These are phyloP conservation scores for Globisporangium orthogonon DNA, from an alignment of 352 stramenopile genomes.

Conservation along the genomic window DNA sequence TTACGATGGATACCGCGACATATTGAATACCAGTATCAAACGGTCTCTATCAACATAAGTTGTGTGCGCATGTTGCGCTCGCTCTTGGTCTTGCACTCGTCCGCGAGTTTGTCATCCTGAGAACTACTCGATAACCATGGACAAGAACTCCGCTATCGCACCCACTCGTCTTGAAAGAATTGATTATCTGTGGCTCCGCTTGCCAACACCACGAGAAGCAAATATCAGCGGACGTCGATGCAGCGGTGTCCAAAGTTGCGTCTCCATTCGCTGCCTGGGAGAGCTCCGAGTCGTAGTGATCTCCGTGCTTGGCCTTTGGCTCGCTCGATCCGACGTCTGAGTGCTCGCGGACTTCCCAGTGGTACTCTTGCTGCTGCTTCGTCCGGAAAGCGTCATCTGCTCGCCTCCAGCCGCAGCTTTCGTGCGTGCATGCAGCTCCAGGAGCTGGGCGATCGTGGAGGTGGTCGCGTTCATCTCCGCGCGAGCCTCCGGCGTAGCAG, in stretches of 20 bases:
- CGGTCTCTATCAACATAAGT: too few species aligned
- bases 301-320: neutral
- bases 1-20: too few species aligned
- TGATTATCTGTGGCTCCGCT: neutral
- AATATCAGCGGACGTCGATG: constrained; percentile 13
- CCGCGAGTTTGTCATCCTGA: too few species aligned
- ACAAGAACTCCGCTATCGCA: too few species aligned
- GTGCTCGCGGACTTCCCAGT: neutral
- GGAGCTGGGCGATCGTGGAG: constrained; percentile 28
- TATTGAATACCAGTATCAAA: too few species aligned
- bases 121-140: too few species aligned
- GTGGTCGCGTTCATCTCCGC: constrained; percentile 5
- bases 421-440: constrained; percentile 7
- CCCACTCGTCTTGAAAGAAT: too few species aligned
- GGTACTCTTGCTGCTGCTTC: neutral
- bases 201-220: neutral
- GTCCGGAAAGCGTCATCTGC: neutral
- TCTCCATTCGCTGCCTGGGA: neutral
- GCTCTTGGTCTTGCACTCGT: too few species aligned
- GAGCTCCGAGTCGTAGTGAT: neutral
- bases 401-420: neutral
- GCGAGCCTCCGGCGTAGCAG: neutral
- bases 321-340: neutral
- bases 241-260: constrained; percentile 19
- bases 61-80: too few species aligned